Base-by-base conservation (phyloP, 306 rosid genomes). In the Vicia villosa region DNA sequence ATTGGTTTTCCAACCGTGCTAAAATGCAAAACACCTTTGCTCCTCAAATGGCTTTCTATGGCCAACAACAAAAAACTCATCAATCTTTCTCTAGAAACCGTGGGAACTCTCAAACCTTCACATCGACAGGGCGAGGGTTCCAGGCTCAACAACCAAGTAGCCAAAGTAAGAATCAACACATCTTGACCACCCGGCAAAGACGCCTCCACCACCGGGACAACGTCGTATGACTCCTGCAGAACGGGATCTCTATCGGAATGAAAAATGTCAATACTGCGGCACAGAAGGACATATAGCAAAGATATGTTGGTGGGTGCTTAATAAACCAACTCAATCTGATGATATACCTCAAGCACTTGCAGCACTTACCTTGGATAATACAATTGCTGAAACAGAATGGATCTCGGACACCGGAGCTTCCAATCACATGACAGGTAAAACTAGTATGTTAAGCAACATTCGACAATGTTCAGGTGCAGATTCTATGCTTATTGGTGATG, bases 401-500 rank as follows among this genome's bases (percentile, higher is more conserved):
- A 66, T 6, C 3, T 66, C 6, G 0, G 45, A 66, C 45, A 66
- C 43, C 0, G 43, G 58, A 46, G 71, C 71, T 11, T 66, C 58
- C 2, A 66, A 46, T 16, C 43, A 66, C 3, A 55, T 55, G 62
- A 55, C 62, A 55, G 62, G 62, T 55, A 55, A 5, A 55, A 0
- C 20, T 0, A 14, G 28, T 47, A 66, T 66, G 58, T 17, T 66
- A 6, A 47, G 3, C 8, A 66, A 66, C n/a, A 66, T 47, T 66
- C 45, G 8, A 9, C 3, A 47, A 46, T 66, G 5, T 47, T 16
- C 28, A 26, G 45, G 45, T 47, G 16, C 6, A 15, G 3, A 47
- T 2, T 66, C 12, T 26, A 30, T 47, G 3, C 59, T 66, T 15
- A 66, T 46, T 16, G 71, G 45, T 46, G 59, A 66, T 66, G 59